phyloP scores from a whole-genome alignment of 441 rosid species.

The Populus hybrid region DNA sequence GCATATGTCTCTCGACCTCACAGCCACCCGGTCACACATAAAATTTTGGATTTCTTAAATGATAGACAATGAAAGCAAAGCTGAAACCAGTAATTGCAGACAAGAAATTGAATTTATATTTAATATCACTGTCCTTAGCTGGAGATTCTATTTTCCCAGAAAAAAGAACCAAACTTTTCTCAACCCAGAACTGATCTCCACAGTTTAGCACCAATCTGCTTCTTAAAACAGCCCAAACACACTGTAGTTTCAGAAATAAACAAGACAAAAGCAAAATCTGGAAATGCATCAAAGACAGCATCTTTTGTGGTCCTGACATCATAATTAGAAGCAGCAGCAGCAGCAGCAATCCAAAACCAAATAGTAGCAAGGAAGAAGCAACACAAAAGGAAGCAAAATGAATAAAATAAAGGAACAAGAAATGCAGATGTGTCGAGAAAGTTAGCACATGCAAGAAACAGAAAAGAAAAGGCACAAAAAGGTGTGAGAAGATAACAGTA shows the following conservation, averaged over 20 bases:
- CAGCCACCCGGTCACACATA: no score
- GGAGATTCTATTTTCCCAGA: not conserved
- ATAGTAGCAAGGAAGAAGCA: constrained; percentile 20
- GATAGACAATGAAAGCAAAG: not conserved
- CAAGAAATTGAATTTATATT: not conserved
- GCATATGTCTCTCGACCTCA: no score
- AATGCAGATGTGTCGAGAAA: constrained; percentile 32
- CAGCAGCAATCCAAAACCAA: constrained; percentile 3
- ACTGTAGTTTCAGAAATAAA: not conserved
- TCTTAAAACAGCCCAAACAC: constrained; percentile 12
- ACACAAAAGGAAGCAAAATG: not conserved
- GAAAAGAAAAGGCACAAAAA: constrained; percentile 7
- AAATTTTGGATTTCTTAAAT: not conserved
- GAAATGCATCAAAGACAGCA: constrained; percentile 22
- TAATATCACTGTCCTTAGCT: not conserved
- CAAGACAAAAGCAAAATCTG: constrained; percentile 2
- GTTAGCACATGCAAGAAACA: constrained; percentile 24
- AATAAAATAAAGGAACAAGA: not conserved
- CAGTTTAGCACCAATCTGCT: not conserved
- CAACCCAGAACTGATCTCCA: constrained; percentile 13
- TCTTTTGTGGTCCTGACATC: not conserved
- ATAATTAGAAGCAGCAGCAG: not conserved
- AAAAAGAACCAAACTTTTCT: not conserved
- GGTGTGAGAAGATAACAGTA: not conserved
- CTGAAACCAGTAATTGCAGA: not conserved